These are phyloP conservation scores for Isoetes taiwanensis DNA, from an alignment of 75 land plant genomes.

Conservation along the genomic window DNA sequence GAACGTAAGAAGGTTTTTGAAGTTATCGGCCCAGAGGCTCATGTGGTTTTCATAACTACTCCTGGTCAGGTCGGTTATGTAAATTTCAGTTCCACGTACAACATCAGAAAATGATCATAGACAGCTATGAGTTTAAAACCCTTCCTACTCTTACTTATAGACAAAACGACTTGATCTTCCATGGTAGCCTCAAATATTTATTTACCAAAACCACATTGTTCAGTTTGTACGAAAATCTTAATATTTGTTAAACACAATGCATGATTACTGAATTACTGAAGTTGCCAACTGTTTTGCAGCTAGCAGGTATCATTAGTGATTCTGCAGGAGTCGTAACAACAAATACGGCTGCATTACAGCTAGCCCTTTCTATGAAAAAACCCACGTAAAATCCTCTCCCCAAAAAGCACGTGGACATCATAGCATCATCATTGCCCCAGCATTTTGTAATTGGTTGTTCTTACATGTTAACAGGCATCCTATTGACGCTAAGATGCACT, in stretches of 20 bases:
- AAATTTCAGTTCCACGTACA: background rate
- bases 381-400: no score
- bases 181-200: no score
- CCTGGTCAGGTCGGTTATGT: conserved; percentile 63
- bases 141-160: no score
- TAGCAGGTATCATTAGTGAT: conserved; percentile 77
- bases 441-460: no score
- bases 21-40: conserved; percentile 39
- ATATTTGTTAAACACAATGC: background rate
- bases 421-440: no score
- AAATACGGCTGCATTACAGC: conserved; percentile 80
- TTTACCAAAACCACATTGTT: no score
- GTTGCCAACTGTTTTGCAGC: conserved; percentile 18
- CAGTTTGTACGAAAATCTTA: background rate
- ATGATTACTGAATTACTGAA: background rate
- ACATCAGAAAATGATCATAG: background rate
- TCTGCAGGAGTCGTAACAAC: conserved; percentile 70
- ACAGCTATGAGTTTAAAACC: background rate
- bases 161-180: no score
- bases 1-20: conserved; percentile 44
- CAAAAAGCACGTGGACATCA: no score
- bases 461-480: background rate
- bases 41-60: conserved; percentile 67
- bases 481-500: background rate
- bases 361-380: conserved; percentile 63